phyloP scores from a whole-genome alignment of 2,329 filamentous ascomycete species.

The Gremmenia infestans region DNA sequence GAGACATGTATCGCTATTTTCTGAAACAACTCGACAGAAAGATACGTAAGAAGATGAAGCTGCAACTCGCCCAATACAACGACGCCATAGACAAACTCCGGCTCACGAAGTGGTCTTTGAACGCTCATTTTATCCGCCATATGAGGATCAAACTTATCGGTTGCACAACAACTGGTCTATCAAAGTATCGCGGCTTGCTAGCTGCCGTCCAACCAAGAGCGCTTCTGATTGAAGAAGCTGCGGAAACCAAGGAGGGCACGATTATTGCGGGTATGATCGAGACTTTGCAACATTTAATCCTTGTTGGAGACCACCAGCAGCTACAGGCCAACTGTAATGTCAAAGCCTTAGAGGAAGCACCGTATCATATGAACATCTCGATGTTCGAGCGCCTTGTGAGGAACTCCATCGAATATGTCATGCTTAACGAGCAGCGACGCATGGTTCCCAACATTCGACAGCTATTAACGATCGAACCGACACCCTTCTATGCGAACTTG shows the following conservation, averaged over 20 bases:
- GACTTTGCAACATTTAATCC: conserved; percentile 57
- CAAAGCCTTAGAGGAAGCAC: conserved; percentile 47
- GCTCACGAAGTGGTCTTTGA: conserved; percentile 21
- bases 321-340: conserved; percentile 57
- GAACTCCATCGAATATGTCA: conserved; percentile 50
- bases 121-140: conserved; percentile 53
- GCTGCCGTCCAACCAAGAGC: conserved; percentile 55
- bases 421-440: conserved; percentile 55
- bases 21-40: conserved; percentile 21
- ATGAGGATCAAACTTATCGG: conserved; percentile 38
- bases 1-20: conserved; percentile 29
- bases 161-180: conserved; percentile 61
- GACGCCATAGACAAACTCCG: conserved; percentile 12
- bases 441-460: conserved; percentile 66
- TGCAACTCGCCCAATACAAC: conserved; percentile 19
- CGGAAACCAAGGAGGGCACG: conserved; percentile 51
- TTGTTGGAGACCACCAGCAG: conserved; percentile 67
- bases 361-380: conserved; percentile 58
- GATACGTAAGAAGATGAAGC: conserved; percentile 16
- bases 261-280: conserved; percentile 56
- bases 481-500: conserved; percentile 56
- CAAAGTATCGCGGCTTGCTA: conserved; percentile 62
- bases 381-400: conserved; percentile 64
- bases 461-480: conserved; percentile 38
- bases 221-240: conserved; percentile 66